phyloP scores from a whole-genome alignment of 768 basidiomycete genomes.

The Tulasnella sp. region DNA sequence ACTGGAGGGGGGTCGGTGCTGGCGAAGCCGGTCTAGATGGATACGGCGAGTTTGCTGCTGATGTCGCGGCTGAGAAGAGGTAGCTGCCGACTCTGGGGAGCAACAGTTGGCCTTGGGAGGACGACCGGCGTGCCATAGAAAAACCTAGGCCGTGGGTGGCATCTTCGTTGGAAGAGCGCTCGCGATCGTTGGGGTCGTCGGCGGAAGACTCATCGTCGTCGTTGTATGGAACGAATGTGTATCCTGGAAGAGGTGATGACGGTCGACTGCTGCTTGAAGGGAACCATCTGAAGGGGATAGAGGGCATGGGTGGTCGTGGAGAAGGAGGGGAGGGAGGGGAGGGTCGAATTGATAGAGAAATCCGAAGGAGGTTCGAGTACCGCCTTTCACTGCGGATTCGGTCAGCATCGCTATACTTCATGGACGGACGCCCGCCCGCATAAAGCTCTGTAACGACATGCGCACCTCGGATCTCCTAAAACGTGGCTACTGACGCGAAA shows the following conservation, averaged over 20 bases:
- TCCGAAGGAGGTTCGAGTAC: background rate
- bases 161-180: background rate
- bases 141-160: background rate
- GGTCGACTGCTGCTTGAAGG: conserved; percentile 1
- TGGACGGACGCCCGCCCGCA: background rate
- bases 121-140: conserved; percentile 19
- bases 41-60: conserved; percentile 16
- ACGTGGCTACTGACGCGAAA: background rate
- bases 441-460: background rate
- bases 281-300: conserved; percentile 15
- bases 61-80: background rate
- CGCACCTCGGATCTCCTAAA: background rate
- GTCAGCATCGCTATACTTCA: background rate
- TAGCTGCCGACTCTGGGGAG: conserved; percentile 8
- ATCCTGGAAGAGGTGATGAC: conserved; percentile 13
- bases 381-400: background rate
- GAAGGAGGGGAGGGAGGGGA: background rate
- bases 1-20: background rate
- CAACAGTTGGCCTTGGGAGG: conserved; percentile 13
- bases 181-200: background rate
- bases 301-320: conserved; percentile 12
- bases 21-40: conserved; percentile 25
- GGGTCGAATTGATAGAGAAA: background rate
- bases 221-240: conserved; percentile 13
- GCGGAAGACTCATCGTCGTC: conserved; percentile 16